phyloP scores from a whole-genome alignment of 805 yeast genomes.

The Komagataella pastoris region DNA sequence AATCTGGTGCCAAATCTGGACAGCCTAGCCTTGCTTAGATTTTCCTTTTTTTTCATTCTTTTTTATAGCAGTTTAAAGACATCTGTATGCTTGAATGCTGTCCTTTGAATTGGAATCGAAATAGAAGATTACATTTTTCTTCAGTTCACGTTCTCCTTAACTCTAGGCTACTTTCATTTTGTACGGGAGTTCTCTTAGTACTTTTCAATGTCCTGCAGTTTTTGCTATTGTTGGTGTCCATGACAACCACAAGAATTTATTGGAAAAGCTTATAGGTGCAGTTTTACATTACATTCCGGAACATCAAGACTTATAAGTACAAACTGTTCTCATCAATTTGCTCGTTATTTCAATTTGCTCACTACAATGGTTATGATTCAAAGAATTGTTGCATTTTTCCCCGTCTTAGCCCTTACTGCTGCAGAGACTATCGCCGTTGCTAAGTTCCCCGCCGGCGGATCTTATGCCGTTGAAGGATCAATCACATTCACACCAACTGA shows the following conservation, averaged over 20 bases:
- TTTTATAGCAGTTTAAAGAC: too few species aligned
- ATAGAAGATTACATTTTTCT: too few species aligned
- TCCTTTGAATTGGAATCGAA: too few species aligned
- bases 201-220: background rate
- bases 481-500: slow-evolving; percentile 2
- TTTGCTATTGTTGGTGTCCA: background rate
- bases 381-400: background rate
- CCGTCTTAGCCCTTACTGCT: background rate
- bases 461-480: slow-evolving; percentile 4
- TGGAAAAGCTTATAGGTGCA: background rate
- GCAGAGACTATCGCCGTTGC: slow-evolving; percentile 31
- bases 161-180: background rate
- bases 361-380: background rate
- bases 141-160: background rate
- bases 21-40: too few species aligned
- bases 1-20: too few species aligned
- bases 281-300: background rate
- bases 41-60: too few species aligned
- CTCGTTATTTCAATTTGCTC: background rate
- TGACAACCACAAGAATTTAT: background rate
- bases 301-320: background rate
- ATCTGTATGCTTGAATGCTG: too few species aligned
- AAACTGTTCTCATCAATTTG: background rate
- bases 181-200: background rate
- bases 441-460: slow-evolving; percentile 28